Base-by-base conservation (phyloP, 2,329 filamentous ascomycete species). In the Colletotrichum orbiculare region DNA sequence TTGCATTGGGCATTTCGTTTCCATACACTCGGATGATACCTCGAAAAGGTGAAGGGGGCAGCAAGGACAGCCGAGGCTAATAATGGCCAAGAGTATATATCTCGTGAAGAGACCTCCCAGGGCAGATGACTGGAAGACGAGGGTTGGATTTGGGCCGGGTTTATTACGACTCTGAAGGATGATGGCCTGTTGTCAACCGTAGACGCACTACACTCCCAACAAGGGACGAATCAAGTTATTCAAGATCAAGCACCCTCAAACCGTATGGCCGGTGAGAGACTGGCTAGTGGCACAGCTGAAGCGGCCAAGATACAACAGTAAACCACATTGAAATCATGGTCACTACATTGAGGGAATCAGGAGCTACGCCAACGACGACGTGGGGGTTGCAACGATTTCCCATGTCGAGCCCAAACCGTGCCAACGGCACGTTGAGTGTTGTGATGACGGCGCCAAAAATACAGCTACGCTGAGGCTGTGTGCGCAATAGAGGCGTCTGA, bases 11-110 rank as follows among this genome's bases (percentile, higher is more conserved):
- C 38, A 60, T 67, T 66, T 55, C 64, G 58, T 67, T 67, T 59
- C 59, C 42, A 68, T 54, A 67, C 62, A 66, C 65, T 67, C 66
- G 57, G 62, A 68, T 68, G 67, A 69, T 69, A 68, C 66, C 67
- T 69, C 64, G 64, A 67, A 60, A 66, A 66, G 61, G 54, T 56
- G 64, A 57, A 35, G n/a, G 64, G 49, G 48, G 38, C 50, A 42
- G 45, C 12, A 65, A 64, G 58, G 52, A 53, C 52, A 65, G 62
- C 52, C 62, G 58, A 65, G 64, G 60, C 60, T 57, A 50, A 64
- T 66, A 42, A 66, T 54, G 60, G 64, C 53, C 60, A 45, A 64
- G 59, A 59, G 64, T 66, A 66, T 64, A 64, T 66, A 66, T 59
- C 49, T 61, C 60, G 54, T 42, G 48, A 62, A 62, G 59, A 65